These are phyloP conservation scores for Trametes hirsuta DNA, from an alignment of 1,284 basidiomycete species.

Conservation along the genomic window DNA sequence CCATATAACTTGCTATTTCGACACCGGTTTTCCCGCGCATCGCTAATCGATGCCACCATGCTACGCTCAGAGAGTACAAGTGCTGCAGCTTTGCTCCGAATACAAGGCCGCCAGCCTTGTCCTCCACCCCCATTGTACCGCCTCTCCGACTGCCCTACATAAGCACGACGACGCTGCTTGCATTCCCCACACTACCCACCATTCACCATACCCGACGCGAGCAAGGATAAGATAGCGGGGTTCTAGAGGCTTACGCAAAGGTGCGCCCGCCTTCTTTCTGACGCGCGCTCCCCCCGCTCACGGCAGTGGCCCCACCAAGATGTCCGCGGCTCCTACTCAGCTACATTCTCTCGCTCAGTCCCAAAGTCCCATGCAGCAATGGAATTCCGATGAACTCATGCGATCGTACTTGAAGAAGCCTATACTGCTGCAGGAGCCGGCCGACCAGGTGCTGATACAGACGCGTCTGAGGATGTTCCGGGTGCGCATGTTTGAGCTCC, in stretches of 20 bases:
- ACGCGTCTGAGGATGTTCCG: constrained; percentile 13
- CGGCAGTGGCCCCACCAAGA: background rate
- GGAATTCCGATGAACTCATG: constrained; percentile 10
- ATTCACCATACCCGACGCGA: background rate
- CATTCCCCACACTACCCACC: background rate
- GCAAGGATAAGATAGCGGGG: background rate
- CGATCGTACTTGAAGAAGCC: constrained; percentile 2
- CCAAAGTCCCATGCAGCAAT: background rate
- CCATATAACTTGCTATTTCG: background rate
- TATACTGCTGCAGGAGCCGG: background rate
- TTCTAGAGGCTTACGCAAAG: background rate
- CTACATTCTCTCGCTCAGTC: background rate
- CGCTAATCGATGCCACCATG: constrained; percentile 17
- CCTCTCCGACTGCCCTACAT: background rate
- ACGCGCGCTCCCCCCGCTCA: background rate
- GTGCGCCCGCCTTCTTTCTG: background rate
- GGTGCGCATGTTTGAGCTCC: constrained; percentile 26
- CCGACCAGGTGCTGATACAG: background rate
- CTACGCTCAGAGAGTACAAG: constrained; percentile 10
- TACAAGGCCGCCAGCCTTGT: constrained; percentile 16
- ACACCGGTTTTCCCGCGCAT: constrained; percentile 13
- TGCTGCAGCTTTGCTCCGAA: background rate
- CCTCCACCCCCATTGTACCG: background rate
- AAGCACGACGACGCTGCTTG: background rate
- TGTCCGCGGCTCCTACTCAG: background rate